phyloP scores from a whole-genome alignment of 352 stramenopile genomes.

The Globisporangium sylvaticum region DNA sequence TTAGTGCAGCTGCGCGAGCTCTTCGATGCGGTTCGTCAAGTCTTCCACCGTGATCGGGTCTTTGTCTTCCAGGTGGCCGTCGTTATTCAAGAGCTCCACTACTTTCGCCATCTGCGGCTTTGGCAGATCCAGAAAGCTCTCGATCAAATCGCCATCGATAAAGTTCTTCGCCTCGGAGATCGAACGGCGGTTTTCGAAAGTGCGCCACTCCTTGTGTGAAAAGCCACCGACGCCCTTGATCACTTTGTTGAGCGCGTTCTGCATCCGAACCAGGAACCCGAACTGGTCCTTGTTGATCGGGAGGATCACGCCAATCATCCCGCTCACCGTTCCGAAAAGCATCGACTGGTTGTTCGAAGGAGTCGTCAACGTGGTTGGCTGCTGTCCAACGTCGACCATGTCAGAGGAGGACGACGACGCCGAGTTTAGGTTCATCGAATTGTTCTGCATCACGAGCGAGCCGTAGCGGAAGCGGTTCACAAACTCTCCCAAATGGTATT shows the following conservation, averaged over 20 bases:
- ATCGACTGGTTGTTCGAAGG: slow-evolving; percentile 45
- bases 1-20: slow-evolving; percentile 71
- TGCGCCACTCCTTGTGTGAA: slow-evolving; percentile 91
- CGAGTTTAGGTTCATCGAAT: slow-evolving; percentile 3
- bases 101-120: slow-evolving; percentile 88
- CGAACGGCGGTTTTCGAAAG: slow-evolving; percentile 88
- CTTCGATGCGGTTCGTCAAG: slow-evolving; percentile 63
- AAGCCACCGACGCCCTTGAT: slow-evolving; percentile 92
- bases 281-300: slow-evolving; percentile 91
- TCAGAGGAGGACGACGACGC: slow-evolving; percentile 20
- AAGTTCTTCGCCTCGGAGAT: slow-evolving; percentile 89
- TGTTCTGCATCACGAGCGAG: slow-evolving; percentile 94
- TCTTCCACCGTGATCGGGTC: slow-evolving; percentile 32
- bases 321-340: slow-evolving; percentile 94
- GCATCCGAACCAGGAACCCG: slow-evolving; percentile 87
- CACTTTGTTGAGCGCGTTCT: slow-evolving; percentile 86
- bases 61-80: not conserved
- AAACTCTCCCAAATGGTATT: slow-evolving; percentile 96
- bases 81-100: slow-evolving; percentile 89
- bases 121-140: slow-evolving; percentile 93
- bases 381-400: slow-evolving; percentile 50
- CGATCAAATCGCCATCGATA: slow-evolving; percentile 94
- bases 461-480: slow-evolving; percentile 95
- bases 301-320: slow-evolving; percentile 93
- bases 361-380: not conserved